Percentiles rank a stretch among this genome's conserved stretches.
Conservation (phyloP, 1,139 yeast species). For the Suhomyces chickasaworum region DNA sequence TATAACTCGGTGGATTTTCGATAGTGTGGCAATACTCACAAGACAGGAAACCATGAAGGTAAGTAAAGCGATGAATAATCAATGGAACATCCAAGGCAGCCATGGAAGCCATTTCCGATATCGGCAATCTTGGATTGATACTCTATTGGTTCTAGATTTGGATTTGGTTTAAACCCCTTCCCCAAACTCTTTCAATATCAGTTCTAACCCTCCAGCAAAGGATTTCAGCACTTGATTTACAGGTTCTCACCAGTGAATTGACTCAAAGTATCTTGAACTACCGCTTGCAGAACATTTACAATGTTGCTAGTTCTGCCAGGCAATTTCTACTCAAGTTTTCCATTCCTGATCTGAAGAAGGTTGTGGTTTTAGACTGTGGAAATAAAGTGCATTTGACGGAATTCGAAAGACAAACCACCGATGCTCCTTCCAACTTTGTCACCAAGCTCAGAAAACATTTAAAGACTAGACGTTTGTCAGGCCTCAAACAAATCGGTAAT, state of each 20-base stretch:
- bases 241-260: conserved; percentile 69
- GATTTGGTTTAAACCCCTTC: too few relatives aligned
- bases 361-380: conserved; percentile 82
- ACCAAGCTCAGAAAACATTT: conserved; percentile 84
- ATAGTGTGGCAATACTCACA: conserved; percentile 5
- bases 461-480: conserved; percentile 75
- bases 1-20: not conserved
- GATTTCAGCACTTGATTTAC: conserved; percentile 80
- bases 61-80: not conserved
- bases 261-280: conserved; percentile 57
- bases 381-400: conserved; percentile 77
- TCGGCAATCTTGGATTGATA: too few relatives aligned
- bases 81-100: too few relatives aligned
- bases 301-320: conserved; percentile 68
- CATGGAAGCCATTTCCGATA: too few relatives aligned
- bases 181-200: not conserved
- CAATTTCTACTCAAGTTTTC: conserved; percentile 82
- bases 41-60: conserved; percentile 5
- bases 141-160: too few relatives aligned
- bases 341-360: conserved; percentile 77
- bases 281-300: conserved; percentile 83
- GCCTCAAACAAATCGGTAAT: conserved; percentile 69
- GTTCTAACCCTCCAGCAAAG: conserved; percentile 59
- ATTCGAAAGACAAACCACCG: conserved; percentile 77
- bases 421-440: conserved; percentile 82